Percentiles rank a stretch among this genome's conserved stretches.
phyloP scores from a whole-genome alignment of 305 asterid genomes.

The Andrographis paniculata region DNA sequence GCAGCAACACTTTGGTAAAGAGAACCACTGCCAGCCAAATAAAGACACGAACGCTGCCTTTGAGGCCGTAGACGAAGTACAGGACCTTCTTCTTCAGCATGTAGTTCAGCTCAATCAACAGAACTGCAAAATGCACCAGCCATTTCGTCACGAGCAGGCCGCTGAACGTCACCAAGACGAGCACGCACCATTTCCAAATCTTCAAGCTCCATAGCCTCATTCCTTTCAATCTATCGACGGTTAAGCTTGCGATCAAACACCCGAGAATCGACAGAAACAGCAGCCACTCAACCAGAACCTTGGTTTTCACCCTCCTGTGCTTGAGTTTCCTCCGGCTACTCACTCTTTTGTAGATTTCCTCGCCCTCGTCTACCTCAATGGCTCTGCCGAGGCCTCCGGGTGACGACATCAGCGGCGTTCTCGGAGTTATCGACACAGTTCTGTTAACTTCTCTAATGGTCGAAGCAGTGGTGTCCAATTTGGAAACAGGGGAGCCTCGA shows the following conservation, averaged over 20 bases:
- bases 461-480: conserved; percentile 15
- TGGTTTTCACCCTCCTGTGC: conserved; percentile 32
- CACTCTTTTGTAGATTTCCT: conserved; percentile 31
- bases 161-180: conserved; percentile 44
- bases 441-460: conserved; percentile 19
- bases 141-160: conserved; percentile 47
- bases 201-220: conserved; percentile 29
- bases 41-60: conserved; percentile 43
- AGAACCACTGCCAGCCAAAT: conserved; percentile 49
- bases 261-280: conserved; percentile 36
- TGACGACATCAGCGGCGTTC: conserved; percentile 35
- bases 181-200: conserved; percentile 57
- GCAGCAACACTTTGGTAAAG: conserved; percentile 40
- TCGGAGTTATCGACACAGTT: conserved; percentile 29
- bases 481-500: conserved; percentile 24
- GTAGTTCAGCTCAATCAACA: conserved; percentile 46
- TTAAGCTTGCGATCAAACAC: conserved; percentile 38
- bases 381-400: conserved; percentile 21
- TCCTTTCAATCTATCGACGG: conserved; percentile 25
- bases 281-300: conserved; percentile 48
- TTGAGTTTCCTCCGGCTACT: conserved; percentile 33
- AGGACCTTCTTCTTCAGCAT: conserved; percentile 45
- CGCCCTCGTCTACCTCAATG: conserved; percentile 29
- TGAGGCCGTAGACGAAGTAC: conserved; percentile 48
- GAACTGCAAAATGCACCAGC: conserved; percentile 35